Evolutionary conservation across 2,329 filamentous ascomycete species (phyloP).

Genomic region (Colletotrichum tropicicola): DNA sequence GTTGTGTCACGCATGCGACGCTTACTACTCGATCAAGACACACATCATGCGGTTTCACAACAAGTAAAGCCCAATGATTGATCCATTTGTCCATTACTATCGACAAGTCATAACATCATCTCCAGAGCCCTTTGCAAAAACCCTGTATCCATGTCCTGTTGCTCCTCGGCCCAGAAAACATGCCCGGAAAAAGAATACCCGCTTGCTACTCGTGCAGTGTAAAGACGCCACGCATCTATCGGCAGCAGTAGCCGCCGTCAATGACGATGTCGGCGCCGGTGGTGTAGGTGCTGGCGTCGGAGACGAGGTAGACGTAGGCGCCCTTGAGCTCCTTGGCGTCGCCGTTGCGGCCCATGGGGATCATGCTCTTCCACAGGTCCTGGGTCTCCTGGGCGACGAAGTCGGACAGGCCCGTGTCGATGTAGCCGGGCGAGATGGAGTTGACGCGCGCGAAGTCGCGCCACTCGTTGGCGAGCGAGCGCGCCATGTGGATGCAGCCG

Average conservation of each 20-base stretch:
- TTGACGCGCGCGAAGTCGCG: constrained; percentile 73
- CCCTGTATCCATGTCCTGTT: constrained; percentile 8
- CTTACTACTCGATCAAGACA: no score
- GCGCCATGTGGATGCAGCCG: constrained; percentile 58
- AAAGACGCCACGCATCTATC: constrained; percentile 39
- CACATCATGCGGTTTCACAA: no score
- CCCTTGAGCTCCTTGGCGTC: constrained; percentile 77
- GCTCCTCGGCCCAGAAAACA: background rate
- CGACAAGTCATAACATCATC: constrained; percentile 22
- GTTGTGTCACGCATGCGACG: no score
- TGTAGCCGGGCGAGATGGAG: constrained; percentile 73
- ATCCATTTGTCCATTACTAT: background rate
- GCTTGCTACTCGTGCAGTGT: background rate
- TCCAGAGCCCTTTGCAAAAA: background rate
- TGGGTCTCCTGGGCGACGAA: constrained; percentile 75
- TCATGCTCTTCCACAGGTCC: constrained; percentile 78
- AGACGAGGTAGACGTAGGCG: constrained; percentile 81
- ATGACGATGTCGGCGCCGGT: constrained; percentile 77
- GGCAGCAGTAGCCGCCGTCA: constrained; percentile 73
- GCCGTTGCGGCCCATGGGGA: constrained; percentile 76
- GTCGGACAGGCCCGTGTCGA: constrained; percentile 72
- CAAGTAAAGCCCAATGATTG: no score
- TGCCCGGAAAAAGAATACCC: background rate
- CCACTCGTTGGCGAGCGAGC: constrained; percentile 70
- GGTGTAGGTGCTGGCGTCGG: constrained; percentile 79